A percentile compares a stretch with the other conserved stretches of the same genome.
Conservation (phyloP, 352 stramenopile genomes). For the Phytophthora pisi region DNA sequence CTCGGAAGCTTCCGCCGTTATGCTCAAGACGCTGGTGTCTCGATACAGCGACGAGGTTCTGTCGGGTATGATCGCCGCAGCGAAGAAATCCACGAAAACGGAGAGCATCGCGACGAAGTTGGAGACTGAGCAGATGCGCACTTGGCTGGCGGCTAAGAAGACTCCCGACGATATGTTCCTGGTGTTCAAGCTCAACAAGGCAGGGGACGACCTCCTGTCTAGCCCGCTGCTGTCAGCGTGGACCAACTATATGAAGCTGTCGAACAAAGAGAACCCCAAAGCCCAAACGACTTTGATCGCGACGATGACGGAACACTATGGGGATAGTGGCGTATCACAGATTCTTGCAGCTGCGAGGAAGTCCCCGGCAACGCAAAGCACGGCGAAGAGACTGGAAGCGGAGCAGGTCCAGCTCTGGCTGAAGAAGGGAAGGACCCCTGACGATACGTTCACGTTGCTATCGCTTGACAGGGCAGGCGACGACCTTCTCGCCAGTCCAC, state of each 20-base stretch:
- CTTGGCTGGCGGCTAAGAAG: not conserved
- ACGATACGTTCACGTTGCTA: not conserved
- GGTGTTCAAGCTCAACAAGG: not conserved
- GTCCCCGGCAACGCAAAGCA: not conserved
- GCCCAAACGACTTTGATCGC: not conserved
- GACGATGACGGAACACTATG: conserved; percentile 1
- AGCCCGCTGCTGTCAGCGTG: not conserved
- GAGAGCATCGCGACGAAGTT: not conserved
- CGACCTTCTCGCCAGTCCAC: not conserved
- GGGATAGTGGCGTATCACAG: not conserved
- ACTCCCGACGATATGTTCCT: not conserved
- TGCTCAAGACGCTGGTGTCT: not conserved
- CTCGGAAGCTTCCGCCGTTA: not conserved
- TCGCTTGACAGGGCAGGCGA: conserved; percentile 4
- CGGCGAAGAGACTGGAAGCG: conserved; percentile 4
- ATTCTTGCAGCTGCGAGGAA: conserved; percentile 9
- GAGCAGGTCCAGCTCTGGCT: conserved; percentile 9
- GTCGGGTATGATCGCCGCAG: not conserved
- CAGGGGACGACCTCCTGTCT: not conserved
- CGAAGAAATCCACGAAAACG: not conserved
- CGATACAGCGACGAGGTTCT: not conserved
- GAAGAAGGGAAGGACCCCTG: not conserved
- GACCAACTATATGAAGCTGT: not conserved
- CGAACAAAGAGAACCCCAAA: not conserved
- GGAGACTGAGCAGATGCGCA: not conserved